phyloP scores from a whole-genome alignment of 495 filamentous ascomycete genomes.

The Apiosordaria backusii region DNA sequence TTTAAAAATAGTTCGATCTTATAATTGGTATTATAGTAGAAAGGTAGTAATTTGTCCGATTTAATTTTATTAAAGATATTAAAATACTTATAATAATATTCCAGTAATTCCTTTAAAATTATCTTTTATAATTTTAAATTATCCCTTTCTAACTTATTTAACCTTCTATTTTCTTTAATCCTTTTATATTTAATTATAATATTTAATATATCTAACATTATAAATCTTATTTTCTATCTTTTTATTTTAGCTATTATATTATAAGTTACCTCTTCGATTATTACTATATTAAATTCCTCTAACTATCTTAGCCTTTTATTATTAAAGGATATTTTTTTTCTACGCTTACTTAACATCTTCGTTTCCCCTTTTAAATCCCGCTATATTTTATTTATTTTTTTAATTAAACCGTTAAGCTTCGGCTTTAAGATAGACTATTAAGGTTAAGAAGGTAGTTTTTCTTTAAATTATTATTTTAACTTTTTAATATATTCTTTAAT shows the following conservation, averaged over 20 bases:
- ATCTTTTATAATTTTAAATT: neutral
- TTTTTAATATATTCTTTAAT: neutral
- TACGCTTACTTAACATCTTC: neutral
- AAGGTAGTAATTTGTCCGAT: neutral
- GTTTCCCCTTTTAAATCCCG: neutral
- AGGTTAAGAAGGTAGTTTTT: neutral
- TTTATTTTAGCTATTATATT: neutral
- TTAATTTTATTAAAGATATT: neutral
- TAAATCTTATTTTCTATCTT: neutral
- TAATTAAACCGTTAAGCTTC: neutral
- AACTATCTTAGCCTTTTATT: neutral
- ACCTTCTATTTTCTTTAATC: neutral
- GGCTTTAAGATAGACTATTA: neutral
- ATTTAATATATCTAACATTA: neutral
- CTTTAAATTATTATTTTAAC: neutral
- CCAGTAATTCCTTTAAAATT: neutral
- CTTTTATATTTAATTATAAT: neutral
- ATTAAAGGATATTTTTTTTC: neutral
- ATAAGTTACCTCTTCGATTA: neutral
- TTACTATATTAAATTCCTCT: neutral
- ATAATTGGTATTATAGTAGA: neutral
- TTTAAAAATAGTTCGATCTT: neutral
- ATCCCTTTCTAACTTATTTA: neutral
- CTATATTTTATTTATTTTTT: neutral
- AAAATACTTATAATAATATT: neutral